Evolutionary conservation across 345 rosid genomes (phyloP).

Genomic region (Pugionium dolabratum): DNA sequence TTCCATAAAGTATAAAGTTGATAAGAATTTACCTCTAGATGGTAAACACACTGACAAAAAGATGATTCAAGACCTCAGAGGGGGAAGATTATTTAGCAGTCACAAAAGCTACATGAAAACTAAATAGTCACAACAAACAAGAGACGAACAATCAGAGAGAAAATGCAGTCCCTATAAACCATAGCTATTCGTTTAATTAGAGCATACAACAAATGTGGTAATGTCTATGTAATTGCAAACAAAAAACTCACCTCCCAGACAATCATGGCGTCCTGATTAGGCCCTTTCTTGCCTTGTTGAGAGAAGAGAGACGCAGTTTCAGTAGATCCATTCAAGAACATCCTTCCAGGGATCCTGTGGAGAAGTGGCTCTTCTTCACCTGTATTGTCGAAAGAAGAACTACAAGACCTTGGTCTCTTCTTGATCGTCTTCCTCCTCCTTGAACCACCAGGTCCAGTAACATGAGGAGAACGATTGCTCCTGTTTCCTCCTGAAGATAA

Average conservation of each 20-base stretch:
- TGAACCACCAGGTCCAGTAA: conserved; percentile 52
- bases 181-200: no score
- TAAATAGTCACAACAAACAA: not conserved
- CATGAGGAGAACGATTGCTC: conserved; percentile 53
- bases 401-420: conserved; percentile 52
- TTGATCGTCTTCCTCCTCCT: conserved; percentile 59
- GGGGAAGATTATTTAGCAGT: not conserved
- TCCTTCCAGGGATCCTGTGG: conserved; percentile 82
- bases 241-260: conserved; percentile 84
- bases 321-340: conserved; percentile 83
- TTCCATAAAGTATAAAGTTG: no score
- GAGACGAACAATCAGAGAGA: not conserved
- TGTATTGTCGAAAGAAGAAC: conserved; percentile 53
- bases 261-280: conserved; percentile 97
- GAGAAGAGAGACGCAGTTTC: conserved; percentile 74
- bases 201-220: not conserved
- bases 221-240: no score
- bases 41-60: not conserved
- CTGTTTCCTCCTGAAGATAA: conserved; percentile 73
- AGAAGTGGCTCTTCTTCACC: conserved; percentile 56
- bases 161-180: no score
- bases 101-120: not conserved
- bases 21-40: not conserved
- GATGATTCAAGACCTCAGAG: not conserved
- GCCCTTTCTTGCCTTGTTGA: conserved; percentile 92